phyloP scores from a whole-genome alignment of 768 basidiomycete genomes.

The Leucocoprinus leucothites region DNA sequence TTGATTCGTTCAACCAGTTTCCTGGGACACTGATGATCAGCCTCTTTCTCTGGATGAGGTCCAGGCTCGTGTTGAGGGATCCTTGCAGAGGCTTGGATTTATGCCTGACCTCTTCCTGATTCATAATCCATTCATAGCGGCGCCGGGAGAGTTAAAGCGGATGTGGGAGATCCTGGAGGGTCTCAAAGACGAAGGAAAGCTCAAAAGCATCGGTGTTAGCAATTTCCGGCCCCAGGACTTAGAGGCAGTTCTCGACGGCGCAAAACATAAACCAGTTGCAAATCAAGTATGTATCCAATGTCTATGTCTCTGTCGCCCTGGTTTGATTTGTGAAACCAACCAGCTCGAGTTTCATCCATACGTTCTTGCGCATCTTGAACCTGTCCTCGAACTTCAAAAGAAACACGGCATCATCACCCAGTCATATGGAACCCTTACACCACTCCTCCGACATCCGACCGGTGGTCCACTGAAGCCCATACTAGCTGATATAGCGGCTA shows the following conservation, averaged over 20 bases:
- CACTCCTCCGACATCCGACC: constrained; percentile 32
- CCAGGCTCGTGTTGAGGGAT: constrained; percentile 37
- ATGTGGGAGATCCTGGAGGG: constrained; percentile 54
- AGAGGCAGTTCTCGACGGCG: constrained; percentile 37
- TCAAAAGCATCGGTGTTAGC: constrained; percentile 47
- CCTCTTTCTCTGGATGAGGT: constrained; percentile 30
- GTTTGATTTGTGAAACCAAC: background rate
- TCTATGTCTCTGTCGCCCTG: background rate
- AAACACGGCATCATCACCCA: constrained; percentile 35
- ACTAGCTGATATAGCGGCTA: constrained; percentile 30
- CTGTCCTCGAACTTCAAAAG: constrained; percentile 30
- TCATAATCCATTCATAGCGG: constrained; percentile 36
- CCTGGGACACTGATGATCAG: background rate
- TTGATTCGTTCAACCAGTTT: background rate
- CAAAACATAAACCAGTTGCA: constrained; percentile 48
- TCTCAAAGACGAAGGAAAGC: constrained; percentile 36
- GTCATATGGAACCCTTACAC: constrained; percentile 35
- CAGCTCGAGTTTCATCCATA: constrained; percentile 38
- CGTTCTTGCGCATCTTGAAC: constrained; percentile 27
- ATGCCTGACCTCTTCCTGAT: constrained; percentile 55
- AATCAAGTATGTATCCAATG: constrained; percentile 38
- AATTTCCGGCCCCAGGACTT: constrained; percentile 48
- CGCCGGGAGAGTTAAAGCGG: constrained; percentile 22
- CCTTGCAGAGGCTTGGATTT: constrained; percentile 43
- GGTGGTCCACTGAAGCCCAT: constrained; percentile 36